Conservation (phyloP, 305 asterid species). For the Fraxinus dipetala region DNA sequence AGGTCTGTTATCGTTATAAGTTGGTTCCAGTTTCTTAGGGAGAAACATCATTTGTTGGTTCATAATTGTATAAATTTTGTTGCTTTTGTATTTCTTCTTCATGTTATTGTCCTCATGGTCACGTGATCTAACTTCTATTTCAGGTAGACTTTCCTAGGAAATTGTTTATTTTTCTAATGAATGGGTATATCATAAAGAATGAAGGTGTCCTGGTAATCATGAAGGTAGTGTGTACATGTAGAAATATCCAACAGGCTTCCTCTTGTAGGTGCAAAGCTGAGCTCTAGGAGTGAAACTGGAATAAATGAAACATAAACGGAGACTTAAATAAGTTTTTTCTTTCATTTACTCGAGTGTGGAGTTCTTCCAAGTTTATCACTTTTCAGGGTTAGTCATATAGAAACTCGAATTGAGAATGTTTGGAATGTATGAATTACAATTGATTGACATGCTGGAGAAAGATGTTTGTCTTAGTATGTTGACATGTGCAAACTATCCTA, state of each 20-base stretch:
- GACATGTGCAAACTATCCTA: neutral
- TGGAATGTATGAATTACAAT: neutral
- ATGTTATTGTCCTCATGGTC: neutral
- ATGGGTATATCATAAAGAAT: neutral
- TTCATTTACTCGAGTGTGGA: neutral
- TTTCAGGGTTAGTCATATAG: neutral
- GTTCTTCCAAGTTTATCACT: neutral
- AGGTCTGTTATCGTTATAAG: slow-evolving; percentile 42
- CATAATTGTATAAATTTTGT: neutral
- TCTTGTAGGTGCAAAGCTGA: neutral
- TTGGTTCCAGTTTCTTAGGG: neutral
- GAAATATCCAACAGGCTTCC: neutral
- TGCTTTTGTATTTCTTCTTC: neutral
- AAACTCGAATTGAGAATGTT: neutral
- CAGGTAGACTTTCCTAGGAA: neutral
- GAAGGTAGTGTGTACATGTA: neutral
- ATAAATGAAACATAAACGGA: neutral
- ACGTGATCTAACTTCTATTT: neutral
- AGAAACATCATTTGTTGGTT: slow-evolving; percentile 5
- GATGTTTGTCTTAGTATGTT: neutral
- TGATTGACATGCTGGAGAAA: neutral
- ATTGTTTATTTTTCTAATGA: neutral
- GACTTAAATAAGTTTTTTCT: neutral
- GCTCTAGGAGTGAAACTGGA: neutral
- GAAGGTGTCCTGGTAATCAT: neutral